phyloP scores from a whole-genome alignment of 768 basidiomycete genomes.

The Auricularia sp. region DNA sequence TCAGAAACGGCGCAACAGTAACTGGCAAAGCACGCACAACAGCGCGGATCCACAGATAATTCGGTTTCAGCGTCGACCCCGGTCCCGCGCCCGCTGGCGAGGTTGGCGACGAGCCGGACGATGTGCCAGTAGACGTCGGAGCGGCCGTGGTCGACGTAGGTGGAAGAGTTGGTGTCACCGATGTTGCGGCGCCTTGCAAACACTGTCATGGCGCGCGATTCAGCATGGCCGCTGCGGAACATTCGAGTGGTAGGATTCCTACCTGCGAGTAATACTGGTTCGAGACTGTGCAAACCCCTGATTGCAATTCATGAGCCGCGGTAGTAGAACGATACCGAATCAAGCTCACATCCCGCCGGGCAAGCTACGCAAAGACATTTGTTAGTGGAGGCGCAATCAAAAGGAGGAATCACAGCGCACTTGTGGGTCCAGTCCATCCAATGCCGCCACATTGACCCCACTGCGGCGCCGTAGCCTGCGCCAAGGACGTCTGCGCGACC shows the following conservation, averaged over 20 bases:
- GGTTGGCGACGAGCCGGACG: conserved; percentile 8
- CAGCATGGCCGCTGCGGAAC: too few species aligned
- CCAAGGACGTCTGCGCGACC: neutral
- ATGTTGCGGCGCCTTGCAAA: conserved; percentile 2
- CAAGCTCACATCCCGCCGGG: neutral
- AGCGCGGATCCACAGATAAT: conserved; percentile 48
- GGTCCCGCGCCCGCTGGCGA: conserved; percentile 13
- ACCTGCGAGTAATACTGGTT: neutral
- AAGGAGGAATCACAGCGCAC: neutral
- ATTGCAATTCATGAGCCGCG: neutral
- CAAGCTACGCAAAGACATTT: neutral
- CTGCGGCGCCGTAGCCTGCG: conserved; percentile 1
- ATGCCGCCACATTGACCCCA: conserved; percentile 6
- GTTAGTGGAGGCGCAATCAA: neutral
- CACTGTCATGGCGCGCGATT: conserved; percentile 1
- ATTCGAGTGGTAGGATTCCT: too few species aligned
- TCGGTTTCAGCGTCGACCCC: conserved; percentile 35
- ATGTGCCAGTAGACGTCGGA: conserved; percentile 12
- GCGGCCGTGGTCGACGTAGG: conserved; percentile 7
- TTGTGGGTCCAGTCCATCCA: conserved; percentile 4
- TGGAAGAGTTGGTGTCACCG: neutral
- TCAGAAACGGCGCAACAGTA: too few species aligned
- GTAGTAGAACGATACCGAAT: neutral
- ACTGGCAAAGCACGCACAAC: conserved; percentile 29
- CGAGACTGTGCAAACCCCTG: neutral